Base-by-base conservation (phyloP, 768 basidiomycete genomes). In the Amanita thiersii region DNA sequence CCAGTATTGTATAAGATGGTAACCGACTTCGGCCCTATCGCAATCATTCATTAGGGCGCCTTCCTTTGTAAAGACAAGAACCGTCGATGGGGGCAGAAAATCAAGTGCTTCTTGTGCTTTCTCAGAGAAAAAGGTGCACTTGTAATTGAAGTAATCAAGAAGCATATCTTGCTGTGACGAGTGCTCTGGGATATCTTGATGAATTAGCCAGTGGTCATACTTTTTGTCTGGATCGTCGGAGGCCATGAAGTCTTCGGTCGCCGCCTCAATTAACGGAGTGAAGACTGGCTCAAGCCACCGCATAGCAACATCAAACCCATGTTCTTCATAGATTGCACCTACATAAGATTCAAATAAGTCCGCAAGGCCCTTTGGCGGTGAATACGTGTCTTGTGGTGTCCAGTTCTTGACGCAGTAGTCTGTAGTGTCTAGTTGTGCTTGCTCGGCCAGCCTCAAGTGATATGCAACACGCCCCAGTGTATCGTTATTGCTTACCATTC, bases 331-430 rank as follows among this genome's bases (percentile, higher is more conserved):
- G 6, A 61, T 48, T 1, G 60, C 60, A 5, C 61, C 60, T 12
- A 44, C 47, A 37, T 57, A 58, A 1, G 59, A 49, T 37, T 63
- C 61, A 33, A 63, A 60, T 10, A 63, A 49, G 40, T 63, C 58
- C 5, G 57, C 60, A 9, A 62, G 51, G 3, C 47, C 48, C 37
- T 63, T 62, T 0, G 61, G 61, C 1, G 60, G 61, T 5, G 51
- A 30, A 5, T 44, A 26, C 8, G 26, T 26, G 3, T 35, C 26
- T 18, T 23, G 24, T 5, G 52, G 52, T 8, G 48, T 44, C 58
- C 56, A 60, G 15, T 39, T 38, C 9, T 47, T 30, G n/a, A 55
- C 40, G 17, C 31, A 4, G 3, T 32, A 19, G 33, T 59, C 55
- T 2, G 23, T 23, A 2, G 29, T 39, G 30, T 53, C 52, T 19